A percentile compares a stretch with the other conserved stretches of the same genome.
phyloP scores from a whole-genome alignment of 1,284 basidiomycete species.

The Vanrija humicola region DNA sequence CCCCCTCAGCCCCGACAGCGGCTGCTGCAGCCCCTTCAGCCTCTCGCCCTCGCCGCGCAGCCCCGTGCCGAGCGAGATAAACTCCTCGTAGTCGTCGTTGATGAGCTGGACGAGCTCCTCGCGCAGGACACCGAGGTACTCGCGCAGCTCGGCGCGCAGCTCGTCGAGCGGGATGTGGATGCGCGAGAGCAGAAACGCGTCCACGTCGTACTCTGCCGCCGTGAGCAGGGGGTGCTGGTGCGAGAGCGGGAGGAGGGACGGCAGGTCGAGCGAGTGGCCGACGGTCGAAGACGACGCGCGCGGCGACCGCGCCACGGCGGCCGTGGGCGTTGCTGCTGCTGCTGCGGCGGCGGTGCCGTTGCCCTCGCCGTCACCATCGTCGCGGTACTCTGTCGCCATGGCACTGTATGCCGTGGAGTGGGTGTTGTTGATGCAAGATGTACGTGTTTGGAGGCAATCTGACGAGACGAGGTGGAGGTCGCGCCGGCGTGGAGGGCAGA shows the following conservation, averaged over 20 bases:
- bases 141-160: constrained; percentile 76
- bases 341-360: too few species aligned
- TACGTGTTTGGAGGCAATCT: neutral
- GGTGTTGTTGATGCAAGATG: neutral
- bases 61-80: constrained; percentile 90
- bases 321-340: too few species aligned
- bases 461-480: neutral
- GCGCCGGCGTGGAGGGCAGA: neutral
- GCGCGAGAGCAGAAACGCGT: constrained; percentile 82
- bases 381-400: too few species aligned
- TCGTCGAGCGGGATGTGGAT: constrained; percentile 81
- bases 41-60: constrained; percentile 74
- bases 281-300: constrained; percentile 15
- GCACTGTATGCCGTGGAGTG: neutral
- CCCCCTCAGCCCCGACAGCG: constrained; percentile 60
- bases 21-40: constrained; percentile 62
- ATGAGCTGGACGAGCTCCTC: constrained; percentile 92
- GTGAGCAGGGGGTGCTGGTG: constrained; percentile 71
- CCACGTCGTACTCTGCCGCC: constrained; percentile 68
- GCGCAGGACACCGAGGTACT: constrained; percentile 76
- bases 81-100: constrained; percentile 96
- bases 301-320: neutral
- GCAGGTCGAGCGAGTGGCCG: constrained; percentile 55
- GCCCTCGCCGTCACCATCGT: too few species aligned
- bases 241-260: constrained; percentile 69